Conservation (phyloP, 2,329 filamentous ascomycete genomes). For the Phaeosphaeriaceae sp. region DNA sequence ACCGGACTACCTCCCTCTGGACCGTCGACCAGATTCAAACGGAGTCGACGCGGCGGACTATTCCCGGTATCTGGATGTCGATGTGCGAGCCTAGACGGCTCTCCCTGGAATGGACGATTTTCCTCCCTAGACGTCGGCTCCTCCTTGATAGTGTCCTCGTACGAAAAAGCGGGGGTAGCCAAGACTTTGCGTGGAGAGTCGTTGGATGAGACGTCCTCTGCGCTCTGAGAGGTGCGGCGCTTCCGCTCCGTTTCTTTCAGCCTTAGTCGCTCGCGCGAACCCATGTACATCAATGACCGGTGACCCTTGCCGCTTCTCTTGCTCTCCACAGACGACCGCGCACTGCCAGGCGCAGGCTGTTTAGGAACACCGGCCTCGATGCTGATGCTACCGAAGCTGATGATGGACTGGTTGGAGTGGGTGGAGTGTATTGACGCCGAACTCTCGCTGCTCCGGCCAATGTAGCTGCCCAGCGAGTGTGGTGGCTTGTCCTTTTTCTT, state of each 20-base stretch:
- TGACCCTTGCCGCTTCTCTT: conserved; percentile 46
- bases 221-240: conserved; percentile 55
- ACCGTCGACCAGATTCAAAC: conserved; percentile 32
- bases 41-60: conserved; percentile 40
- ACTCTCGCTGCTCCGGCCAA: conserved; percentile 53
- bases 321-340: conserved; percentile 43
- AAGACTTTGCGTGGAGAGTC: conserved; percentile 30
- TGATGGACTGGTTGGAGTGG: conserved; percentile 42
- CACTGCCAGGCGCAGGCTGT: conserved; percentile 37
- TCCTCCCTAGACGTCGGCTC: conserved; percentile 35
- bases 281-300: conserved; percentile 74
- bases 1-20: conserved; percentile 32
- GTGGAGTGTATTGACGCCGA: conserved; percentile 45
- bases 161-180: conserved; percentile 31
- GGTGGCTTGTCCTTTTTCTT: conserved; percentile 46
- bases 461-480: conserved; percentile 64
- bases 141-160: conserved; percentile 47
- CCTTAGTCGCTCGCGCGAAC: conserved; percentile 70
- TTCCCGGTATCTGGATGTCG: conserved; percentile 40
- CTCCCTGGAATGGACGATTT: conserved; percentile 20
- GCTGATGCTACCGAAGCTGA: conserved; percentile 51
- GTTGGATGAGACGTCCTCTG: conserved; percentile 46
- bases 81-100: conserved; percentile 37
- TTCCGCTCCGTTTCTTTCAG: conserved; percentile 69
- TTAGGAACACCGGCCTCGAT: conserved; percentile 43